Base-by-base conservation (phyloP, 805 yeast genomes). In the Pichia heedii region DNA sequence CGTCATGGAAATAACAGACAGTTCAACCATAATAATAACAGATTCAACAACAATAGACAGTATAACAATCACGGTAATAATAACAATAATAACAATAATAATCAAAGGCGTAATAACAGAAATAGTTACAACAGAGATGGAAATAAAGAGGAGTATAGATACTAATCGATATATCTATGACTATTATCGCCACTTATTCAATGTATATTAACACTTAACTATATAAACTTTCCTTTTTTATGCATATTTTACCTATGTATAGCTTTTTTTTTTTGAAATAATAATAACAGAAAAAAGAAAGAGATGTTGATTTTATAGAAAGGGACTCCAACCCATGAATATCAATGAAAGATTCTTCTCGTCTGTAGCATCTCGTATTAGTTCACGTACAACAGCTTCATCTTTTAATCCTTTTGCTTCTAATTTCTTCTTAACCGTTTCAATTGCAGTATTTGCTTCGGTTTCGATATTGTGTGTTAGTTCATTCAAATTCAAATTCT, bases 251-350 rank as follows among this genome's bases (percentile, higher is more conserved):
- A 13, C 33, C 13, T 20, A 35, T 35, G 37, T 35, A 36, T 36
- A n/a, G n/a, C n/a, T n/a, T n/a, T n/a, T n/a, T n/a, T n/a, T n/a
- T n/a, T n/a, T n/a, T n/a, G n/a, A n/a, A n/a, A n/a, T 27, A 27
- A 19, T 38, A 38, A 20, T 21, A n/a, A 10, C 12, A 29, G 15
- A 29, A 29, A 29, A 29, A 15, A 3, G 12, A 29, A 5, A 29
- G 15, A 29, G 15, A 13, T 29, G 11, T 24, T 11, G 27, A 24
- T 2, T 8, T 29, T 50, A 83, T 50, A 74, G 77, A 54, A 82
- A 84, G 19, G 93, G 88, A 34, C 84, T 70, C 96, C 94, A 83
- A 2, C 97, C 97, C 56, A 77, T 70, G 57, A 78, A 93, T 5
- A 93, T 76, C 22, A 81, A 60, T 0, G 93, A 82, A 39, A 93